These are phyloP conservation scores for Penicillium dipodomyicola DNA, from an alignment of 495 filamentous ascomycete species.

Conservation along the genomic window DNA sequence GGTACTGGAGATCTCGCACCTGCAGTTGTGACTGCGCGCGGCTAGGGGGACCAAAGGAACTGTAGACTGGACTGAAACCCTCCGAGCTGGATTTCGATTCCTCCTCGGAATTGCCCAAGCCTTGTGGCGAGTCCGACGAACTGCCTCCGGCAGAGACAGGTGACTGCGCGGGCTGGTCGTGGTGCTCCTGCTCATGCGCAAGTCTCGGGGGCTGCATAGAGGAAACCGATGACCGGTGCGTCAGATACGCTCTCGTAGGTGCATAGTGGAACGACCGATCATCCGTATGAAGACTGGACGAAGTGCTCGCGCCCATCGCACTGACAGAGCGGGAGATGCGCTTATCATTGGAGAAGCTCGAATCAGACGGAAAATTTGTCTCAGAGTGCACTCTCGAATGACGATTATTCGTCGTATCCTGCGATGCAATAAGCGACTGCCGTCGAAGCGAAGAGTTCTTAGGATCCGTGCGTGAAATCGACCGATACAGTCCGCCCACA, in stretches of 20 bases:
- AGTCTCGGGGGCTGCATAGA: slow-evolving; percentile 24
- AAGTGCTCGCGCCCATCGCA: slow-evolving; percentile 43
- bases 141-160: slow-evolving; percentile 18
- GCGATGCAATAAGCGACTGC: slow-evolving; percentile 33
- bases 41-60: slow-evolving; percentile 37
- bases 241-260: slow-evolving; percentile 39
- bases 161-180: slow-evolving; percentile 11
- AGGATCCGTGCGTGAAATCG: slow-evolving; percentile 44
- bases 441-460: slow-evolving; percentile 38
- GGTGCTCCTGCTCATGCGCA: slow-evolving; percentile 9
- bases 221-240: slow-evolving; percentile 39
- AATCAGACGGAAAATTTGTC: slow-evolving; percentile 49
- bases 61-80: slow-evolving; percentile 39
- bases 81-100: slow-evolving; percentile 31
- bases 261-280: slow-evolving; percentile 45
- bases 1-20: slow-evolving; percentile 80
- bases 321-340: slow-evolving; percentile 40
- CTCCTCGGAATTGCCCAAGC: slow-evolving; percentile 33
- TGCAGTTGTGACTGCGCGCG: slow-evolving; percentile 57
- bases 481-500: slow-evolving; percentile 42
- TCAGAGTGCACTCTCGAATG: slow-evolving; percentile 59
- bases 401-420: slow-evolving; percentile 43
- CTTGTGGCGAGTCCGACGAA: slow-evolving; percentile 28
- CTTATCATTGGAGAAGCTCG: slow-evolving; percentile 30
- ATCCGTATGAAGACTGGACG: slow-evolving; percentile 34